A percentile compares a stretch with the other conserved stretches of the same genome.
phyloP scores from a whole-genome alignment of 345 rosid species.

The Nephelium lappaceum region DNA sequence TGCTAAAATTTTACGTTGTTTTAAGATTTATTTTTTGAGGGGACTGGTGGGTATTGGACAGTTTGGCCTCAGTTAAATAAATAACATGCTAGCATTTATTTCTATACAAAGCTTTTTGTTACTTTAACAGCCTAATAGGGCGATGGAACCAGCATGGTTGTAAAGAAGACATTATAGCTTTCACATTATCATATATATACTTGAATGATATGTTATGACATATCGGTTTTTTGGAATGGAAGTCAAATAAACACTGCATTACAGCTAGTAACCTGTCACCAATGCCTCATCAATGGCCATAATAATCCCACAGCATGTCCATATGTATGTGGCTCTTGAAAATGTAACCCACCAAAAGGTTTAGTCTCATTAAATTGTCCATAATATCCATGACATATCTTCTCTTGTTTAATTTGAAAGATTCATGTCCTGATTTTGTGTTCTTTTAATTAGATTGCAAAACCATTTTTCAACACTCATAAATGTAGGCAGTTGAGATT shows the following conservation, averaged over 20 bases:
- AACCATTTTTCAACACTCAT: slow-evolving; percentile 27
- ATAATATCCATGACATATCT: neutral
- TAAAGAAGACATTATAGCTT: neutral
- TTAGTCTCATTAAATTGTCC: neutral
- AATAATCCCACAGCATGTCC: neutral
- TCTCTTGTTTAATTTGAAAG: neutral
- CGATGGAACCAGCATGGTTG: neutral
- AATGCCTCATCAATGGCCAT: slow-evolving; percentile 15
- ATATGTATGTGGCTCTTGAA: neutral
- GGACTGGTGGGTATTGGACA: neutral
- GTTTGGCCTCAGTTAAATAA: neutral
- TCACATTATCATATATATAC: slow-evolving; percentile 1
- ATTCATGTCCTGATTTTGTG: neutral
- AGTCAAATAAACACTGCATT: neutral
- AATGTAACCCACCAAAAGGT: neutral
- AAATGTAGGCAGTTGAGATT: slow-evolving; percentile 63
- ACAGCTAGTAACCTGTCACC: neutral
- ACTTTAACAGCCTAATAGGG: neutral
- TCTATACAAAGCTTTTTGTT: neutral
- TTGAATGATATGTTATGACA: neutral
- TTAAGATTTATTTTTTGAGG: neutral
- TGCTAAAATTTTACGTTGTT: neutral
- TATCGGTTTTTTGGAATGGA: neutral
- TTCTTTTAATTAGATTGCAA: neutral
- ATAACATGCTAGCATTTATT: neutral